Conservation (phyloP, 257 asterid genomes). For the Solanum paucissectum region DNA sequence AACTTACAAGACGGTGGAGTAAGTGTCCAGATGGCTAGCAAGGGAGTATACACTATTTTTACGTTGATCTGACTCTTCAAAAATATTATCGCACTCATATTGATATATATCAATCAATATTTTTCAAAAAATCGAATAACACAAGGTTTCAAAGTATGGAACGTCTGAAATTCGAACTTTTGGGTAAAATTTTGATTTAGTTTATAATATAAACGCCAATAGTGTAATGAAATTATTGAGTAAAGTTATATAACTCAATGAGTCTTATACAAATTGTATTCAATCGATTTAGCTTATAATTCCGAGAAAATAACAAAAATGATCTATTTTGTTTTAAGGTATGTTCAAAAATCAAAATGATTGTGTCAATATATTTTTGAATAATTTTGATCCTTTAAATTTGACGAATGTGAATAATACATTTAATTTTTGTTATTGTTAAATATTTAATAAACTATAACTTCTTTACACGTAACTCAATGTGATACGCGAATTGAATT, state of each 20-base stretch:
- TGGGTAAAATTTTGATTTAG: neutral
- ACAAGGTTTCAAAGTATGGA: too few species aligned
- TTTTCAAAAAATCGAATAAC: too few species aligned
- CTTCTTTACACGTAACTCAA: too few species aligned
- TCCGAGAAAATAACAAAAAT: neutral
- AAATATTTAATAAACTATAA: too few species aligned
- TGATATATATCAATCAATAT: too few species aligned
- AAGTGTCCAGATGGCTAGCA: neutral
- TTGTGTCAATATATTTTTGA: rapidly evolving
- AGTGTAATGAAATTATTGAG: neutral
- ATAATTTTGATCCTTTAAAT: neutral
- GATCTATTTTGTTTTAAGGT: neutral
- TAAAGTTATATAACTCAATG: too few species aligned
- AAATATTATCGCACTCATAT: too few species aligned
- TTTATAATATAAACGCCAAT: too few species aligned
- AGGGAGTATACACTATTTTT: neutral
- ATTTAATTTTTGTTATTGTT: too few species aligned
- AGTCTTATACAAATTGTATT: neutral
- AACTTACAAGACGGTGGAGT: neutral
- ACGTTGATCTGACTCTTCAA: neutral
- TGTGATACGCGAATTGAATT: too few species aligned
- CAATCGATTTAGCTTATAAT: neutral
- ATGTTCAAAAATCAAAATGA: neutral
- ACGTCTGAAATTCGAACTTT: too few species aligned
- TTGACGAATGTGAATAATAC: neutral